These are phyloP conservation scores for Leccinum angustisporum DNA, from an alignment of 1,284 basidiomycete genomes.

Conservation along the genomic window DNA sequence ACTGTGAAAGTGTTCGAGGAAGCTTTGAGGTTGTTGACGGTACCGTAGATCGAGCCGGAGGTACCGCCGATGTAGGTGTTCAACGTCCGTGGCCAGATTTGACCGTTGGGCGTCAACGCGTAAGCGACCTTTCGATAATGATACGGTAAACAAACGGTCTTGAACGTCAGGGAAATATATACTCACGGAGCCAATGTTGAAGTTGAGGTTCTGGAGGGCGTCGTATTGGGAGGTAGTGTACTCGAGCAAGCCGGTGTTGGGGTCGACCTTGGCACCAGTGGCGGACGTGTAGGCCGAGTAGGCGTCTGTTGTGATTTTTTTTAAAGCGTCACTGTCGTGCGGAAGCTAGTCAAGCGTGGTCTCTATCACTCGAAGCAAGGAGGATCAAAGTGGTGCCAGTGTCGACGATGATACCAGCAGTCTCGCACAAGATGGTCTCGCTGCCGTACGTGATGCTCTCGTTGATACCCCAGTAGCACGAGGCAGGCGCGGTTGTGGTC, in stretches of 20 bases:
- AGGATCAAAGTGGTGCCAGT: slow-evolving; percentile 43
- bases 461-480: slow-evolving; percentile 61
- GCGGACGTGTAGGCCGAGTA: slow-evolving; percentile 48
- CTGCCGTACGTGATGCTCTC: slow-evolving; percentile 55
- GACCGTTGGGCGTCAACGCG: slow-evolving; percentile 46
- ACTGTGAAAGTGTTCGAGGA: too few species aligned
- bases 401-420: slow-evolving; percentile 60
- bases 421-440: slow-evolving; percentile 44
- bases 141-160: not conserved
- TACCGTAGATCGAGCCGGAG: slow-evolving; percentile 45
- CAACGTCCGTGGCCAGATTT: slow-evolving; percentile 47
- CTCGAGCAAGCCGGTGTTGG: slow-evolving; percentile 40
- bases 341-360: not conserved
- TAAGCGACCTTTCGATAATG: slow-evolving; percentile 32
- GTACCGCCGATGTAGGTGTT: slow-evolving; percentile 46
- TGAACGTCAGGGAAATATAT: not conserved
- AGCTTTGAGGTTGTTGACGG: slow-evolving; percentile 40
- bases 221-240: slow-evolving; percentile 39
- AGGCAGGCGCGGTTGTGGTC: slow-evolving; percentile 49
- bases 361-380: slow-evolving; percentile 31
- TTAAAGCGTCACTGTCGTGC: slow-evolving; percentile 6
- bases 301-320: slow-evolving; percentile 38
- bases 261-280: slow-evolving; percentile 46
- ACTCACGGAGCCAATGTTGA: slow-evolving; percentile 41
- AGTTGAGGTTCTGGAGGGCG: slow-evolving; percentile 42